Conservation (phyloP, 495 filamentous ascomycete species). For the Evernia prunastri region DNA sequence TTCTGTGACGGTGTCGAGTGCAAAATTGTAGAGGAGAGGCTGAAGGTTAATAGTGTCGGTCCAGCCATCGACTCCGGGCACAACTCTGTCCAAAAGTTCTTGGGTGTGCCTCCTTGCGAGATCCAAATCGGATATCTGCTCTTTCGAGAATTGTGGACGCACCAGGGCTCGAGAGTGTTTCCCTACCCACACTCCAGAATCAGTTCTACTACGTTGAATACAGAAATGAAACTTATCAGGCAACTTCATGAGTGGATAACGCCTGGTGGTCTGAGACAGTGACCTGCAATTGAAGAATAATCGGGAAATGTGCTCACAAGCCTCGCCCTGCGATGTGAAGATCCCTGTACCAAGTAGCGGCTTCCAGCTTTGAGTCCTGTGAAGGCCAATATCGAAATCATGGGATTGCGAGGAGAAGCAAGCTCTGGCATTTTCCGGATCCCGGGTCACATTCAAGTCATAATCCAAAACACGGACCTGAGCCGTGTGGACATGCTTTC, state of each 20-base stretch:
- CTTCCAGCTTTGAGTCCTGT: conserved; percentile 33
- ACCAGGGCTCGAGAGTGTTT: conserved; percentile 49
- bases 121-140: conserved; percentile 46
- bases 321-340: conserved; percentile 44
- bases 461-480: conserved; percentile 16
- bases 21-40: conserved; percentile 35
- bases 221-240: not conserved
- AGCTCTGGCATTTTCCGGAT: conserved; percentile 50
- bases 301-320: conserved; percentile 21
- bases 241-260: not conserved
- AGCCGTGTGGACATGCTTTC: conserved; percentile 17
- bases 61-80: conserved; percentile 38
- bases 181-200: conserved; percentile 22
- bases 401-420: conserved; percentile 50
- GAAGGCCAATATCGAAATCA: conserved; percentile 41
- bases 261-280: not conserved
- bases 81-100: conserved; percentile 37
- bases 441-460: conserved; percentile 35
- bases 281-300: not conserved
- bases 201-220: not conserved
- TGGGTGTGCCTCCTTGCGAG: conserved; percentile 48
- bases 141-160: conserved; percentile 48
- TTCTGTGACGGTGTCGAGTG: conserved; percentile 17
- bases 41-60: conserved; percentile 37
- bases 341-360: conserved; percentile 44